These are phyloP conservation scores for Fennellomyces sp. DNA, from an alignment of 371 early-diverging fungal species.

Conservation along the genomic window DNA sequence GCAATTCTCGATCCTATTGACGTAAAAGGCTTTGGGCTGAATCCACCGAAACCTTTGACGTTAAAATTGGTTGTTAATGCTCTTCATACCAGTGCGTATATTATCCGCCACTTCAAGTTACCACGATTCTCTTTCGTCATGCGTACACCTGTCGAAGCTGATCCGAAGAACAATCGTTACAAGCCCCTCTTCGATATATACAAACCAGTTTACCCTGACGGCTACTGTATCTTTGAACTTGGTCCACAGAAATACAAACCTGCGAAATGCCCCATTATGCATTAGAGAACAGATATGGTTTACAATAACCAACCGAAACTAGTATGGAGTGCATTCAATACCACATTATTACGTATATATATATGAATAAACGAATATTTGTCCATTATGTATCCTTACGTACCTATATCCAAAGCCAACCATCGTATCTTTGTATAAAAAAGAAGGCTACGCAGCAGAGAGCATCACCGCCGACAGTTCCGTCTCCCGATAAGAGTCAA, in stretches of 20 bases:
- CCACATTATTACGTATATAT: too few species aligned
- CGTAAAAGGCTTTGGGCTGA: slow-evolving; percentile 26
- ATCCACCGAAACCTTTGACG: background rate
- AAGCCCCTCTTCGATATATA: slow-evolving; percentile 31
- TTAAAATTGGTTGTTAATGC: background rate
- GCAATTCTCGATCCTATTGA: slow-evolving; percentile 25
- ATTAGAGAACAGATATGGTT: background rate
- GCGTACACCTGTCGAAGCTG: slow-evolving; percentile 29
- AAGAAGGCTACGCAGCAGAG: too few species aligned
- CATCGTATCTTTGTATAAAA: too few species aligned
- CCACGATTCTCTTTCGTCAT: slow-evolving; percentile 23
- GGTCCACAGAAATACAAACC: slow-evolving; percentile 39
- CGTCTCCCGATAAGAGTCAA: too few species aligned
- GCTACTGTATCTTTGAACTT: slow-evolving; percentile 39
- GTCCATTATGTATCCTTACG: too few species aligned
- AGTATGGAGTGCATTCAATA: too few species aligned
- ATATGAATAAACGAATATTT: too few species aligned
- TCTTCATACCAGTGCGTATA: background rate
- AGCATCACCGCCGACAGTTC: too few species aligned
- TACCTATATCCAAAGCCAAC: too few species aligned
- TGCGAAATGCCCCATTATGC: slow-evolving; percentile 10
- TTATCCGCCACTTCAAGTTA: slow-evolving; percentile 25
- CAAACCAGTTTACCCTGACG: slow-evolving; percentile 27
- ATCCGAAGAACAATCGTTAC: slow-evolving; percentile 26
- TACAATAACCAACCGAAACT: background rate